These are phyloP conservation scores for Coniella vitis DNA, from an alignment of 2,329 filamentous ascomycete species.

Conservation along the genomic window DNA sequence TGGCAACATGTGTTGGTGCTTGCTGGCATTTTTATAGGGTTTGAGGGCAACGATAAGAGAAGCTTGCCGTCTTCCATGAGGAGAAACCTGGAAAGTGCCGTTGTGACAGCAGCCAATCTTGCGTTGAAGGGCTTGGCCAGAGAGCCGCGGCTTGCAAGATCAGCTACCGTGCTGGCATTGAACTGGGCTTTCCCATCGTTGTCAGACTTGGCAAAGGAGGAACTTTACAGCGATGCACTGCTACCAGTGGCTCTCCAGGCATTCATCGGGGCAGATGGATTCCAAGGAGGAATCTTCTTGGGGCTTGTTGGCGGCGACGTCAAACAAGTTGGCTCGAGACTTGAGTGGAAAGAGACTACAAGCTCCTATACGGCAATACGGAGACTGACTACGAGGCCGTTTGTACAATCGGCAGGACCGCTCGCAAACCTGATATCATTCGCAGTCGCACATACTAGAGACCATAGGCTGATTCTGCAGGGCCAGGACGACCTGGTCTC, in stretches of 20 bases:
- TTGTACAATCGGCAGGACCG: constrained; percentile 61
- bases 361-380: constrained; percentile 55
- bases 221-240: constrained; percentile 61
- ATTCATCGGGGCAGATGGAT: constrained; percentile 64
- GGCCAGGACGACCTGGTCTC: constrained; percentile 54
- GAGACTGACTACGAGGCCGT: constrained; percentile 50
- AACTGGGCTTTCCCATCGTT: constrained; percentile 72
- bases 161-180: constrained; percentile 61
- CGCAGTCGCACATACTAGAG: constrained; percentile 46
- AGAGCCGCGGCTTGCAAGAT: constrained; percentile 33
- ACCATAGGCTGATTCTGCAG: constrained; percentile 19
- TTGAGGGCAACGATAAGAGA: constrained; percentile 57
- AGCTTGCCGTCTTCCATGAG: constrained; percentile 59
- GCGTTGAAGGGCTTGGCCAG: constrained; percentile 48
- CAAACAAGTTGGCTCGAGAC: constrained; percentile 43
- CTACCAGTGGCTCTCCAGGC: constrained; percentile 64
- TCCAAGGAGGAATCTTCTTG: constrained; percentile 71
- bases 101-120: constrained; percentile 71
- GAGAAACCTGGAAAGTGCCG: constrained; percentile 62
- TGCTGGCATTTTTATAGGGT: constrained; percentile 70
- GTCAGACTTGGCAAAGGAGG: constrained; percentile 49
- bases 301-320: constrained; percentile 62
- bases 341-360: constrained; percentile 59
- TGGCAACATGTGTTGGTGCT: constrained; percentile 85
- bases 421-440: constrained; percentile 59